Evolutionary conservation across 306 rosid species (phyloP), one percentile per base, ranked within the genome.

Genomic region (Quercus mongolica): DNA sequence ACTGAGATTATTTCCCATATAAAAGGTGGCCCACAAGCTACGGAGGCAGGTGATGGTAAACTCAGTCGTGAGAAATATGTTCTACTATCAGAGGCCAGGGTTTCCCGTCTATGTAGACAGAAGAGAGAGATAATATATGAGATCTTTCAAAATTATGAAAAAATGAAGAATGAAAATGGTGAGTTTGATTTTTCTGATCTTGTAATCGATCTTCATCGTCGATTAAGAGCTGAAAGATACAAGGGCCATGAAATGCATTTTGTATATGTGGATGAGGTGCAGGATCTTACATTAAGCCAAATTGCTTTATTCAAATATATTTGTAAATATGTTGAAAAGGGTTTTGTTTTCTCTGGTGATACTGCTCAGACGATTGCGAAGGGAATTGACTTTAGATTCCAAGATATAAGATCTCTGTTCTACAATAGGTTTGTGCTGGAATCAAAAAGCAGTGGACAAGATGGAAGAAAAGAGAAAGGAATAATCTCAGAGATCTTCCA

Each of bases 321-420:
- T 28, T 89, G 98, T 83, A 78, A 73, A 76, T 87, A 93, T 84
- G 87, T 91, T 0, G 94, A 93, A n/a, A 94, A 91, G 35, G 98
- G 98, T 6, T 93, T 93, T 79, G 93, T 93, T 56, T 93, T 93
- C 67, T 88, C 94, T 4, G 97, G 98, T 13, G 98, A 93, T 75
- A 91, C 98, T 1, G 94, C 98, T 1, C 98, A 93, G 28, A 91
- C 94, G 0, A 91, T 93, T 62, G 88, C 92, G 54, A 91, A 92
- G 78, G 98, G 97, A 33, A 87, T 93, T 70, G 93, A 93, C 79
- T 91, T 93, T 63, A 84, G 94, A 61, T 91, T 93, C 73, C 88
- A 93, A 65, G 96, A 93, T 64, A 91, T 93, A 59, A 78, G 83
- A 65, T 63, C 79, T 56, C 85, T 93, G 9, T 93, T 93, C 64